Base-by-base conservation (phyloP, 441 rosid species). In the Breynia disticha region DNA sequence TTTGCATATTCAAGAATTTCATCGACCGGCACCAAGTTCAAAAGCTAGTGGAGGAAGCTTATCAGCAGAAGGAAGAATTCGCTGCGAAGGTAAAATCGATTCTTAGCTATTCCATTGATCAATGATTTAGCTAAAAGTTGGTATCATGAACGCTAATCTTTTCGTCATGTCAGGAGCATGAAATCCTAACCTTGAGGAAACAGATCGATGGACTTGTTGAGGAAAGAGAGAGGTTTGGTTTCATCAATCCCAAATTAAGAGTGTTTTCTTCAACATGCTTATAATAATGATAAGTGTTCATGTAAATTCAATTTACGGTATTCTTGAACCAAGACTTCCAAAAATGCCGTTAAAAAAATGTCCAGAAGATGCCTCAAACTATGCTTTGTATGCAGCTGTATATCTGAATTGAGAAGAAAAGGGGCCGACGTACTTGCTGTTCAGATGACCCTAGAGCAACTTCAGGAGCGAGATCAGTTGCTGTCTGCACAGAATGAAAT, bases 401-500 rank as follows among this genome's bases (percentile, higher is more conserved):
- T 80, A 52, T 71, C 68, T 48, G 95, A 79, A 61, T 60, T 78
- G 67, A 77, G 69, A 50, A 57, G 55, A 66, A 93, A 77, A 71
- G 83, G 72, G 50, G 73, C 91, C 64, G 90, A 84, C 56, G 66
- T 80, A 19, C 82, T 93, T 48, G 76, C 74, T 17, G 67, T 81
- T 19, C 80, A 82, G 68, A 71, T 93, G 67, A 60, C 56, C 22
- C 42, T 79, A 37, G 95, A 82, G 84, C 86, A 86, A 62, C 87
- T 84, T 62, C 72, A 79, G 61, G 87, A 87, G 75, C 76, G 91
- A 55, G 90, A 77, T 69, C 91, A 74, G 74, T 67, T 88, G 66
- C 95, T 86, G 54, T 73, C 83, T 10, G 82, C 86, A 52, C 94
- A 91, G 70, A 86, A 88, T 58, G 86, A 82, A 69, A 78, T 91